A percentile compares a stretch with the other conserved stretches of the same genome.
Conservation (phyloP, 2,329 filamentous ascomycete genomes). For the Cercospora sojina region DNA sequence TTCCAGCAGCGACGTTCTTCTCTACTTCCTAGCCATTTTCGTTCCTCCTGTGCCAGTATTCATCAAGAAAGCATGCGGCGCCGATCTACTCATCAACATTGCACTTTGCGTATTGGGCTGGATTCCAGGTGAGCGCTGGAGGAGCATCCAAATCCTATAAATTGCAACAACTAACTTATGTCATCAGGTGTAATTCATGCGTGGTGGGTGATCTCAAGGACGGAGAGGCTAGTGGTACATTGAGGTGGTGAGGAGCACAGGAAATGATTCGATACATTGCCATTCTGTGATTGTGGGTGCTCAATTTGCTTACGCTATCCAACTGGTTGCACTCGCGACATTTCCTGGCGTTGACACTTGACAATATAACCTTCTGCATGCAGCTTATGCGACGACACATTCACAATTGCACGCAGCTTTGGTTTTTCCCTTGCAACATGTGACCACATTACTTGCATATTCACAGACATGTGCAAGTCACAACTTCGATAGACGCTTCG, state of each 20-base stretch:
- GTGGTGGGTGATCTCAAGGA: not conserved
- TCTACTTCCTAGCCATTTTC: constrained; percentile 61
- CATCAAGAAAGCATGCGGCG: constrained; percentile 80
- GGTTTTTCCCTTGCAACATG: not conserved
- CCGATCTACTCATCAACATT: constrained; percentile 86
- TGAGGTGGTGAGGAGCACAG: not conserved
- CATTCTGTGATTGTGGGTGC: not conserved
- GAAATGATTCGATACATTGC: not conserved
- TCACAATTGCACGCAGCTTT: not conserved
- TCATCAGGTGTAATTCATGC: constrained; percentile 69
- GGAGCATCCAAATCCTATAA: no score
- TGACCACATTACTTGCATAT: not conserved
- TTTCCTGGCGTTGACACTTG: not conserved
- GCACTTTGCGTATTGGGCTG: constrained; percentile 73
- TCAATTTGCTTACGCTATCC: not conserved
- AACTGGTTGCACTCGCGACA: not conserved
- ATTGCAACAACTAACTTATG: not conserved
- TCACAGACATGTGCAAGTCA: not conserved
- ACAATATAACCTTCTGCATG: not conserved
- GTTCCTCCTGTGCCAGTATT: constrained; percentile 86
- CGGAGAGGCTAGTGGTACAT: not conserved
- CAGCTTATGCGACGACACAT: not conserved
- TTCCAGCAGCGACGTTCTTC: constrained; percentile 20
- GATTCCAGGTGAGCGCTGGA: constrained; percentile 28
- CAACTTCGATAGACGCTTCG: not conserved